Conservation (phyloP, 306 rosid genomes). For the Mimosa pudica region DNA sequence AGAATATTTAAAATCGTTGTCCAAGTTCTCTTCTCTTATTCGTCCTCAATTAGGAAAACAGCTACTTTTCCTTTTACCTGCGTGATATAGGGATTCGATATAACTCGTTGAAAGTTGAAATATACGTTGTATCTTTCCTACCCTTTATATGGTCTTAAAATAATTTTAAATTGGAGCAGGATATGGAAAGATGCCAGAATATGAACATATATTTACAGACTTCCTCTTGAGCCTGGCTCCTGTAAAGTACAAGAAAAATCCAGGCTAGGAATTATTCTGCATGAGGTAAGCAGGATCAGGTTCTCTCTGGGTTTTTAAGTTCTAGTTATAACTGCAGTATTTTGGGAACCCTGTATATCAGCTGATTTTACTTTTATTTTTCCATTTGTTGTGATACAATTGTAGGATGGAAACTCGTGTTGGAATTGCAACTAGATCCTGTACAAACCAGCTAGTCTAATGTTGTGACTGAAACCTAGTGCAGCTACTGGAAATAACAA, state of each 20-base stretch:
- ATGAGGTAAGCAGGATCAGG: conserved; percentile 18
- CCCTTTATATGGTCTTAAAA: conserved; percentile 4
- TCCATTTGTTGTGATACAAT: conserved; percentile 8
- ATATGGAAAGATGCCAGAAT: conserved; percentile 94
- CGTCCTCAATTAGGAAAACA: too few relatives aligned
- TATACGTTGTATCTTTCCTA: background rate
- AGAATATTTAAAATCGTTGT: background rate
- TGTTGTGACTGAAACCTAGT: conserved; percentile 21
- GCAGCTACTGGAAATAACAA: background rate
- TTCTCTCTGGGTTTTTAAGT: conserved; percentile 9
- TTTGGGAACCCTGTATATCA: background rate
- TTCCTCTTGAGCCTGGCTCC: conserved; percentile 70
- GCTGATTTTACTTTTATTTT: background rate
- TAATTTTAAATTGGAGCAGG: conserved; percentile 52
- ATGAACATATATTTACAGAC: conserved; percentile 91
- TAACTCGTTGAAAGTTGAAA: too few relatives aligned
- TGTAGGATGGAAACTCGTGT: conserved; percentile 15
- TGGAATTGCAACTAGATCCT: conserved; percentile 5
- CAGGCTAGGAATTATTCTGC: conserved; percentile 34
- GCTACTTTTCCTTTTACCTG: too few relatives aligned
- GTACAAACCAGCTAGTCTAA: background rate
- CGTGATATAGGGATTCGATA: too few relatives aligned
- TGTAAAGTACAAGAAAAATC: conserved; percentile 61
- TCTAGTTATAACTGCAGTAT: conserved; percentile 1
- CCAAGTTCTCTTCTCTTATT: too few relatives aligned